phyloP scores from a whole-genome alignment of 2,329 filamentous ascomycete genomes.

The Magnaporthiopsis incrustans region DNA sequence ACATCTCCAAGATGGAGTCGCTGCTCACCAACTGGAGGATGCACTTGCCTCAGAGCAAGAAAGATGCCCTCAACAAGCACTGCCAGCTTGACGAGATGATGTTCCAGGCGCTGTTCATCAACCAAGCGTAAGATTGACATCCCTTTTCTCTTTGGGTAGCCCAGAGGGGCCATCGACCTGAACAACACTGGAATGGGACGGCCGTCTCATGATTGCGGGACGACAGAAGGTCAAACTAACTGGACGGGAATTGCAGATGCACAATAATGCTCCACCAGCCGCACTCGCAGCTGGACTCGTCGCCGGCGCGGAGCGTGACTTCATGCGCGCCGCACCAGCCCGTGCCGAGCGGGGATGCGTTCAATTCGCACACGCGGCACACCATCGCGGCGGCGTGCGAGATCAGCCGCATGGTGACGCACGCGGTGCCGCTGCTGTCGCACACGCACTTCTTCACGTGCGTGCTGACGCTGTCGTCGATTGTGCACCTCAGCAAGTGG shows the following conservation, averaged over 20 bases:
- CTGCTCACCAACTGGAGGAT: constrained; percentile 67
- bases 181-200: constrained; percentile 7
- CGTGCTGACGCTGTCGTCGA: constrained; percentile 67
- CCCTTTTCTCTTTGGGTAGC: neutral
- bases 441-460: constrained; percentile 84
- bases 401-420: constrained; percentile 65
- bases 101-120: constrained; percentile 84
- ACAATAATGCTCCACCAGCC: constrained; percentile 74
- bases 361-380: constrained; percentile 68
- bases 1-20: constrained; percentile 41
- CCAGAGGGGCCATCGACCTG: neutral
- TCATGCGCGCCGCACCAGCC: constrained; percentile 57
- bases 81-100: constrained; percentile 80
- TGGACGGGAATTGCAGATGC: constrained; percentile 28
- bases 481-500: constrained; percentile 78
- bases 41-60: constrained; percentile 66
- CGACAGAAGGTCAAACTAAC: neutral
- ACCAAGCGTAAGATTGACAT: constrained; percentile 39
- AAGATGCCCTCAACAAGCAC: constrained; percentile 58
- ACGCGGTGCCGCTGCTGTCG: constrained; percentile 61
- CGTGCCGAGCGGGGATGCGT: constrained; percentile 39
- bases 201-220: neutral
- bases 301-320: constrained; percentile 48
- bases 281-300: constrained; percentile 64
- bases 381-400: constrained; percentile 72